These are phyloP conservation scores for Lactarius trivialis DNA, from an alignment of 768 basidiomycete species.

Conservation along the genomic window DNA sequence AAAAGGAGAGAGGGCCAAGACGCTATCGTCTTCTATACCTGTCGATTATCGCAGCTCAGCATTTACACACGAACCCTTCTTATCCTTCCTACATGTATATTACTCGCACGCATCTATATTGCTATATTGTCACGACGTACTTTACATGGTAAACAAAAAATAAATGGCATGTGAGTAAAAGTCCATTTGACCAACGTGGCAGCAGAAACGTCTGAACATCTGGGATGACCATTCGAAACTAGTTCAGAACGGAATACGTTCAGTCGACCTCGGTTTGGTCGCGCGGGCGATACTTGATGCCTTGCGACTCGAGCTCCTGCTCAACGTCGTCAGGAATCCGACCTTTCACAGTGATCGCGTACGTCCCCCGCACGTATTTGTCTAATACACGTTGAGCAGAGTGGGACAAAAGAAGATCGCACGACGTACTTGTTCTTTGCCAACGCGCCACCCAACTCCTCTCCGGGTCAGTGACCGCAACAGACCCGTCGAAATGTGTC, in stretches of 20 bases:
- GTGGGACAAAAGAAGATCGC: neutral
- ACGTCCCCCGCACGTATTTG: conserved; percentile 86
- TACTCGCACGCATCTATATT: neutral
- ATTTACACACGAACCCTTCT: neutral
- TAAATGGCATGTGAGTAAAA: neutral
- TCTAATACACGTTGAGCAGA: conserved; percentile 39
- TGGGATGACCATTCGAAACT: neutral
- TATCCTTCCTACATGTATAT: neutral
- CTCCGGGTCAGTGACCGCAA: conserved; percentile 80
- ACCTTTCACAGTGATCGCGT: conserved; percentile 85
- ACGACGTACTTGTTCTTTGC: conserved; percentile 80
- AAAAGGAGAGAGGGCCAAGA: neutral
- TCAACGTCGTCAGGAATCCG: conserved; percentile 83
- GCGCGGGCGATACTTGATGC: conserved; percentile 79
- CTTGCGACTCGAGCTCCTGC: conserved; percentile 65
- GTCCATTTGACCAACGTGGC: neutral
- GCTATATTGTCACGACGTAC: conserved; percentile 3
- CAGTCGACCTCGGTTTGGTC: conserved; percentile 74
- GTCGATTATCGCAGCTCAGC: neutral
- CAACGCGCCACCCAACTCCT: conserved; percentile 94
- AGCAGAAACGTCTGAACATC: neutral
- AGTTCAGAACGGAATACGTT: neutral
- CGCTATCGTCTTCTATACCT: neutral
- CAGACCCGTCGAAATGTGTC: conserved; percentile 86
- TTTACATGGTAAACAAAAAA: neutral